phyloP scores from a whole-genome alignment of 2,329 filamentous ascomycete genomes.

The Diaporthe velutina region DNA sequence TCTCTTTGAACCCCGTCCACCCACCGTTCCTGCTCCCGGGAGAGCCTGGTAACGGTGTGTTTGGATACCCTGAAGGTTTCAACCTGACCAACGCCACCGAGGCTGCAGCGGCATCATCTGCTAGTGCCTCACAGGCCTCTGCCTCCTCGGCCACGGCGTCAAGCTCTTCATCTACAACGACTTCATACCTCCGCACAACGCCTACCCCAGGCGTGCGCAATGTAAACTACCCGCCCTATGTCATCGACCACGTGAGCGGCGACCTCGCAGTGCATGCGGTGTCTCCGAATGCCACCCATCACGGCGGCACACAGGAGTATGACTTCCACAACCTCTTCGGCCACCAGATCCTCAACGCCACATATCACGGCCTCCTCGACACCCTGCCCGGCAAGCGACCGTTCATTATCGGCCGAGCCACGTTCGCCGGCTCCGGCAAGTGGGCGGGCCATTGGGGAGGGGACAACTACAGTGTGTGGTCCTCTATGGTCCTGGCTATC shows the following conservation, averaged over 20 bases:
- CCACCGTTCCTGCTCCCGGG: constrained; percentile 75
- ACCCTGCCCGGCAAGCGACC: constrained; percentile 78
- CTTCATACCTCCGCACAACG: constrained; percentile 67
- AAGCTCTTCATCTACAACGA: constrained; percentile 48
- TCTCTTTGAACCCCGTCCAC: constrained; percentile 77
- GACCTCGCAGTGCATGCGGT: constrained; percentile 81
- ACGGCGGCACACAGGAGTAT: constrained; percentile 80
- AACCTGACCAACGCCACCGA: constrained; percentile 77
- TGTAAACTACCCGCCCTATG: constrained; percentile 81
- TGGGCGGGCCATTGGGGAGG: constrained; percentile 88
- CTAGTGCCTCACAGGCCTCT: constrained; percentile 55
- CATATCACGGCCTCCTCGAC: constrained; percentile 76
- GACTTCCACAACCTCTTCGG: constrained; percentile 83
- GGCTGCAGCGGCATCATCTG: constrained; percentile 69
- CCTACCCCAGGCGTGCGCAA: constrained; percentile 75
- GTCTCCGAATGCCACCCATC: constrained; percentile 82
- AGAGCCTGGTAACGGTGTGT: constrained; percentile 70
- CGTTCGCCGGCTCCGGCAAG: constrained; percentile 81
- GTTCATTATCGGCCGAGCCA: constrained; percentile 85
- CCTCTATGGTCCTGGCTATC: constrained; percentile 82
- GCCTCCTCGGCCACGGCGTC: constrained; percentile 43
- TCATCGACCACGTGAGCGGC: constrained; percentile 79
- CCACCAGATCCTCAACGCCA: constrained; percentile 81
- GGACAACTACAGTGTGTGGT: constrained; percentile 79
- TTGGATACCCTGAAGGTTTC: constrained; percentile 77